Percentiles rank a stretch among this genome's conserved stretches.
Evolutionary conservation across 2,329 filamentous ascomycete species (phyloP).

Genomic region (Nothophoma quercina): DNA sequence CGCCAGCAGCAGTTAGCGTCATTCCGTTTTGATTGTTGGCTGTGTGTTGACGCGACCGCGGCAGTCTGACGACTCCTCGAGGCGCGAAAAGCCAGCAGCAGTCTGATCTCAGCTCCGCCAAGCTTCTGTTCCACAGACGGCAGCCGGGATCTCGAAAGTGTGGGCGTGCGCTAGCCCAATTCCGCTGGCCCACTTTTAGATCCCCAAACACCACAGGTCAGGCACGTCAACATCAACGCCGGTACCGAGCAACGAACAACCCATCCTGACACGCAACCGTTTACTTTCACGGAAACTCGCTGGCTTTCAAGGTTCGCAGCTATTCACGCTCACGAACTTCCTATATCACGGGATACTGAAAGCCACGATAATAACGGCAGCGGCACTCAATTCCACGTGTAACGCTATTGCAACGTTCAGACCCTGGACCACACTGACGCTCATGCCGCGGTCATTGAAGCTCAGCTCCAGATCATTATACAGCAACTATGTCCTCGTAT

Average conservation of each 20-base stretch:
- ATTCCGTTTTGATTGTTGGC: neutral
- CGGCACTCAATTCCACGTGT: neutral
- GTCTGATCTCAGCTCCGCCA: slow-evolving; percentile 44
- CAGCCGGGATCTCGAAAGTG: slow-evolving; percentile 14
- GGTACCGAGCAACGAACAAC: slow-evolving; percentile 3
- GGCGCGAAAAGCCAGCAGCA: slow-evolving; percentile 25
- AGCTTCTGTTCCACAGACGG: slow-evolving; percentile 31
- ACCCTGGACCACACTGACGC: neutral
- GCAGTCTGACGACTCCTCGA: slow-evolving; percentile 13
- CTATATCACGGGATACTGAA: neutral
- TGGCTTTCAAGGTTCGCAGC: neutral
- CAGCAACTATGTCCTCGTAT: slow-evolving; percentile 43
- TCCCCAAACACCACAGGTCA: slow-evolving; percentile 21
- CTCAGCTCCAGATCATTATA: neutral
- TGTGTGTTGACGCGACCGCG: slow-evolving; percentile 19
- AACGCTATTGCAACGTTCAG: neutral
- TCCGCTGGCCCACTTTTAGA: slow-evolving; percentile 22
- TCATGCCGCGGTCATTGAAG: slow-evolving; percentile 11
- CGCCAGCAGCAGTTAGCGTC: slow-evolving; percentile 1
- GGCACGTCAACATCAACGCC: slow-evolving; percentile 14
- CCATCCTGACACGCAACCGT: neutral
- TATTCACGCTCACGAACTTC: neutral
- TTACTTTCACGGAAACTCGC: neutral
- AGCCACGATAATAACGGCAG: neutral
- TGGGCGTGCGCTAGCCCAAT: slow-evolving; percentile 27